These are phyloP conservation scores for Glaciozyma antarctica DNA, from an alignment of 768 basidiomycete genomes.

Conservation along the genomic window DNA sequence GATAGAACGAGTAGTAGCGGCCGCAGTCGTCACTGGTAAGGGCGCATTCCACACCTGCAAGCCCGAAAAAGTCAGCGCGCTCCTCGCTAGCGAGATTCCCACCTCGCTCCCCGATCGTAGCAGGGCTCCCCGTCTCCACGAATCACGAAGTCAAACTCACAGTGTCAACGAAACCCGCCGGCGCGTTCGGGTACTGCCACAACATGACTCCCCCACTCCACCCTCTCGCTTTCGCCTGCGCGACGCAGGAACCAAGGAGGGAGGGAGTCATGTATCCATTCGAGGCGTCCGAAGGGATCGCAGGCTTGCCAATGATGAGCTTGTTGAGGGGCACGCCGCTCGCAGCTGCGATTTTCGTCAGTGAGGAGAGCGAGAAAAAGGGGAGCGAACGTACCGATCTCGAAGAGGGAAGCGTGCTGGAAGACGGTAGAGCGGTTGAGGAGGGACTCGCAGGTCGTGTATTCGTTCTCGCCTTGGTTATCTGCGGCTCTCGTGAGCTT, in stretches of 20 bases:
- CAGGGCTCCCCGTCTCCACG: too few relatives aligned
- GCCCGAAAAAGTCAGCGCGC: too few relatives aligned
- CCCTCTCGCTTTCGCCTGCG: constrained; percentile 52
- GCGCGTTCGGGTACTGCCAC: constrained; percentile 21
- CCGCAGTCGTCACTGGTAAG: too few relatives aligned
- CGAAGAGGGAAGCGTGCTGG: constrained; percentile 44
- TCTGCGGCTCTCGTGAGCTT: background rate
- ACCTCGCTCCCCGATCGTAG: too few relatives aligned
- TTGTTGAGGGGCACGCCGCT: constrained; percentile 54
- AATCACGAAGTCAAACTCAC: too few relatives aligned
- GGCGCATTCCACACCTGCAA: too few relatives aligned
- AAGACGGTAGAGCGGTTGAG: constrained; percentile 36
- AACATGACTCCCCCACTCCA: constrained; percentile 48
- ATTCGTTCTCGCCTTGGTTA: constrained; percentile 22
- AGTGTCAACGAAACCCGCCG: background rate
- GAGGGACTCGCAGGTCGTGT: constrained; percentile 28
- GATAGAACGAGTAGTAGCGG: too few relatives aligned
- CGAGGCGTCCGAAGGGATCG: constrained; percentile 47
- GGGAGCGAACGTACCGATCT: constrained; percentile 41
- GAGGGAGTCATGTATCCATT: constrained; percentile 54
- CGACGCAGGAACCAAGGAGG: constrained; percentile 53
- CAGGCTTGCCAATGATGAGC: constrained; percentile 68
- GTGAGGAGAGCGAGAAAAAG: background rate
- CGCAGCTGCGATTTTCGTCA: constrained; percentile 34
- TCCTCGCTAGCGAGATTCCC: too few relatives aligned